These are phyloP conservation scores for Penicillium glabrum DNA, from an alignment of 2,329 filamentous ascomycete species.

Conservation along the genomic window DNA sequence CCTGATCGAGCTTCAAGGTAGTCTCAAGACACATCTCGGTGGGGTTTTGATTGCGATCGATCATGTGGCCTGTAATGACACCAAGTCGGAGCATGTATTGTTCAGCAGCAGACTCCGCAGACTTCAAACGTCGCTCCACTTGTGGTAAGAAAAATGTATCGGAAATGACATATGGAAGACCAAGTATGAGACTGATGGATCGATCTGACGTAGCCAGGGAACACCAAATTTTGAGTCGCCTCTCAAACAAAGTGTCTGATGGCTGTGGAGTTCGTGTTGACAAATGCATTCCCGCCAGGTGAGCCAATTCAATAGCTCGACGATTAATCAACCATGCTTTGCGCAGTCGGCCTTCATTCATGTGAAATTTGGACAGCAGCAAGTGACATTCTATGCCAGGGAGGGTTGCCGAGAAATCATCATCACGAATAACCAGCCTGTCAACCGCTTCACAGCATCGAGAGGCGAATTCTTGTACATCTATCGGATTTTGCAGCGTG, in stretches of 20 bases:
- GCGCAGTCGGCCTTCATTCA: constrained; percentile 57
- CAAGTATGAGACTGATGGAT: constrained; percentile 54
- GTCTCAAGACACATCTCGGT: constrained; percentile 35
- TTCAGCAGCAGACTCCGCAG: constrained; percentile 22
- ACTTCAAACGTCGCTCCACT: constrained; percentile 22
- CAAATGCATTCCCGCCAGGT: constrained; percentile 52
- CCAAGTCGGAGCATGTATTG: constrained; percentile 32
- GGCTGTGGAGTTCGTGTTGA: constrained; percentile 29
- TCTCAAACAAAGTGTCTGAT: constrained; percentile 26
- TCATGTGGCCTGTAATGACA: constrained; percentile 39
- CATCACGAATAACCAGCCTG: constrained; percentile 49
- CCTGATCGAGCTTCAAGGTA: constrained; percentile 44
- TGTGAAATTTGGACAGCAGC: constrained; percentile 53
- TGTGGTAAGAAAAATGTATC: constrained; percentile 33
- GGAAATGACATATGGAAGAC: constrained; percentile 49
- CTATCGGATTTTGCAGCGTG: constrained; percentile 36
- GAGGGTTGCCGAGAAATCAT: constrained; percentile 51
- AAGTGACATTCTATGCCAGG: constrained; percentile 56
- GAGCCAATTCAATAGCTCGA: constrained; percentile 52
- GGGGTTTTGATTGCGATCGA: constrained; percentile 43
- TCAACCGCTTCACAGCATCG: constrained; percentile 49
- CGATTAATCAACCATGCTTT: constrained; percentile 55
- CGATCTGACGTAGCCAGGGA: constrained; percentile 48
- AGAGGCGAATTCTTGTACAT: constrained; percentile 47
- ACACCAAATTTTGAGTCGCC: constrained; percentile 42